Percentiles rank a stretch among this genome's conserved stretches.
These are phyloP conservation scores for Eleusine coracana DNA, from an alignment of 176 grass and related monocot genomes.

Conservation along the genomic window DNA sequence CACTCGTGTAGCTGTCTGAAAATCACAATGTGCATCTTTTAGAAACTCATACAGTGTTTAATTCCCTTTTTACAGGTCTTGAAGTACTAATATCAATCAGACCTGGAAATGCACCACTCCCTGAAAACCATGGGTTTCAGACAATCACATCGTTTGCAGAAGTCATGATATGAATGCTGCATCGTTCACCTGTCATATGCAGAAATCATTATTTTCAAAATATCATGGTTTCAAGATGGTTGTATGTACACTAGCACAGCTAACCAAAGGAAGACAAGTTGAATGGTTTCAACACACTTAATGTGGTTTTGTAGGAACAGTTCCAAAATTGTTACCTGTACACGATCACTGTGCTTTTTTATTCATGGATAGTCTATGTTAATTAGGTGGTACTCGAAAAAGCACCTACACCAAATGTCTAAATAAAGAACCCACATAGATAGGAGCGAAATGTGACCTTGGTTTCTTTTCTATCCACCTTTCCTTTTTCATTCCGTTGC, in stretches of 20 bases:
- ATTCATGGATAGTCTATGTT: neutral
- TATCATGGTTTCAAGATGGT: neutral
- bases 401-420: neutral
- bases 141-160: slow-evolving; percentile 74
- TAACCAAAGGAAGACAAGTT: neutral
- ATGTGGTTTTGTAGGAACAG: neutral
- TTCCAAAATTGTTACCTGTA: neutral
- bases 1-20: neutral
- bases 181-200: slow-evolving; percentile 5
- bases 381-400: neutral
- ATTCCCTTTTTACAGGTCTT: slow-evolving; percentile 50
- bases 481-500: slow-evolving; percentile 15
- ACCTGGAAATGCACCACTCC: slow-evolving; percentile 68
- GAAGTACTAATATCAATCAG: slow-evolving; percentile 78
- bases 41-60: neutral
- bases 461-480: slow-evolving; percentile 12
- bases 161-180: slow-evolving; percentile 44
- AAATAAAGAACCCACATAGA: neutral
- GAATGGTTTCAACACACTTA: slow-evolving; percentile 21
- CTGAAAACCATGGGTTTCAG: slow-evolving; percentile 65
- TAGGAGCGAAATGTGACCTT: slow-evolving; percentile 6
- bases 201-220: neutral
- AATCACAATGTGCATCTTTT: neutral
- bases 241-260: neutral
- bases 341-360: neutral